These are phyloP conservation scores for Aspergillus sp. DNA, from an alignment of 2,329 filamentous ascomycete species.

Conservation along the genomic window DNA sequence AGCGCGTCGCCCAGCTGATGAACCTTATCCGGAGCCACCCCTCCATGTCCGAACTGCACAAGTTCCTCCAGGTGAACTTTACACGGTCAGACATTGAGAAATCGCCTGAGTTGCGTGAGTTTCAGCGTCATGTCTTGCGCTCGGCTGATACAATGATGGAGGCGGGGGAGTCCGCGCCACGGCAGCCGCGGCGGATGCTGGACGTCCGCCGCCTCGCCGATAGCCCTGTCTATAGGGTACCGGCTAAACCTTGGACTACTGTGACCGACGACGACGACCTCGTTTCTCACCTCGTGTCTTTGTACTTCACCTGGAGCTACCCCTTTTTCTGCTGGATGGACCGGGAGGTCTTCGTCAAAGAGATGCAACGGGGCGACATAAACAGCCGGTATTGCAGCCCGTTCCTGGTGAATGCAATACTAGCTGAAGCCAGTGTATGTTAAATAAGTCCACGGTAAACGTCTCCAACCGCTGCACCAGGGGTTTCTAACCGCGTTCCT, in stretches of 20 bases:
- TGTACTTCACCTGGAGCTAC: conserved; percentile 36
- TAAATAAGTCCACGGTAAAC: neutral
- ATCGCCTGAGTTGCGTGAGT: conserved; percentile 17
- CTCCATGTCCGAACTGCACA: conserved; percentile 22
- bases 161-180: neutral
- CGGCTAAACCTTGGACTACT: conserved; percentile 34
- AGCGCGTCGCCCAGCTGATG: conserved; percentile 21
- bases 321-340: conserved; percentile 32
- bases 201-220: conserved; percentile 27
- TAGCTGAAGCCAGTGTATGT: conserved; percentile 34
- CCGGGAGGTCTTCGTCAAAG: conserved; percentile 27
- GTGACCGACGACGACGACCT: conserved; percentile 33
- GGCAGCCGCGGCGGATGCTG: conserved; percentile 17
- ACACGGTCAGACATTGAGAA: conserved; percentile 10
- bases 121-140: conserved; percentile 12
- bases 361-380: conserved; percentile 27
- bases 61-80: conserved; percentile 21
- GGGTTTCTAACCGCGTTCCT: neutral
- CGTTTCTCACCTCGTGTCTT: conserved; percentile 33
- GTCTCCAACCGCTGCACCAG: neutral
- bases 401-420: conserved; percentile 36
- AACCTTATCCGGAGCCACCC: conserved; percentile 27
- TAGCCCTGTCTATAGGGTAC: conserved; percentile 24
- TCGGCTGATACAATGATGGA: conserved; percentile 12
- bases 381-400: conserved; percentile 31